Base-by-base conservation (phyloP, 1,284 basidiomycete genomes). In the Meripilus lineatus region DNA sequence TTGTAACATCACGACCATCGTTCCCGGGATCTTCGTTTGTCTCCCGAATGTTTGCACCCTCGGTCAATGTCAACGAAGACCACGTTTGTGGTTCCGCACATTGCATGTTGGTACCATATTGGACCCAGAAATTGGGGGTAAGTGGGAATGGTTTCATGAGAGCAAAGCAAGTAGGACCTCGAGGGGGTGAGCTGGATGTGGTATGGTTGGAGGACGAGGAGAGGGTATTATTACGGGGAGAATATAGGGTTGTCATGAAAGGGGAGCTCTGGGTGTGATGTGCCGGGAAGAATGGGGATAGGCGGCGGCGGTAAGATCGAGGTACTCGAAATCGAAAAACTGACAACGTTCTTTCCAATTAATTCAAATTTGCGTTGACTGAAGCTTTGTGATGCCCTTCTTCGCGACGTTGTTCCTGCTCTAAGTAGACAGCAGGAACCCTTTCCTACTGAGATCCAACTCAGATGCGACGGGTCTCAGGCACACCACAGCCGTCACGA, bases 21-120 rank as follows among this genome's bases (percentile, higher is more conserved):
- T 59, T 63, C 0, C 52, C 49, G 4, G 53, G 58, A 1, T 10
- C 10, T 30, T 55, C 58, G 11, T 79, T 79, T 57, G 59, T 71
- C 21, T 75, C 75, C 11, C 70, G 79, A 3, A 74, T 79, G 64
- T 80, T 81, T 49, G 64, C 69, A 1, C 73, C 74, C 2, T 34
- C 64, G 6, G 50, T 53, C 5, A 71, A 67, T 0, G 40, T 69
- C 1, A 59, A 61, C 2, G 79, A 81, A 56, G 80, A 82, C 51
- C 71, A 68, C 11, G 78, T 80, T 11, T 81, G 77, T 48, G 80
- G 77, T 5, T 72, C 72, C 14, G 75, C 78, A 0, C 77, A 82
- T 52, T 70, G 71, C 39, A 44, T 77, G 21, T 55, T 78, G 32
- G 66, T 59, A 1, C 76, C 77, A 0, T 79, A 79, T 51, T 81